phyloP scores from a whole-genome alignment of 768 basidiomycete species.

The Agrocybe pediades region DNA sequence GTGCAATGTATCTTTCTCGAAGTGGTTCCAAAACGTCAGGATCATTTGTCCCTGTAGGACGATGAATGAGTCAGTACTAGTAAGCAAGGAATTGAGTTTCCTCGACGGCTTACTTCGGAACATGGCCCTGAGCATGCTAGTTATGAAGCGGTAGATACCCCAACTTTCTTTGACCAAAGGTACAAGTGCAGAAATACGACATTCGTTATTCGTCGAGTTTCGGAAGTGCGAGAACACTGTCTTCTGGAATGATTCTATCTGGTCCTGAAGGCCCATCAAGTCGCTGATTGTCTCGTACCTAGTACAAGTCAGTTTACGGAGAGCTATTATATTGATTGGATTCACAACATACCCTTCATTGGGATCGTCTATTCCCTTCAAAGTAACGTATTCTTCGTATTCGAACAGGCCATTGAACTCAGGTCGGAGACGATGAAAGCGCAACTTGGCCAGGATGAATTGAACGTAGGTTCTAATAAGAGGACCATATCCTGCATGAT shows the following conservation, averaged over 20 bases:
- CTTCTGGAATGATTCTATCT: constrained; percentile 98
- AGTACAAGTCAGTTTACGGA: constrained; percentile 10
- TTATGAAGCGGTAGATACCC: constrained; percentile 99
- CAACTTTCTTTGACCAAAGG: constrained; percentile 99
- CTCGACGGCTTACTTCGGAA: constrained; percentile 67
- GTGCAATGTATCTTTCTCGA: constrained; percentile 82
- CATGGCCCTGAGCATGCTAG: constrained; percentile 98
- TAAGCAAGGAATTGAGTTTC: constrained; percentile 10
- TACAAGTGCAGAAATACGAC: constrained; percentile 93
- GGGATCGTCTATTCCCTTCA: constrained; percentile 98
- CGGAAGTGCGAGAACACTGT: constrained; percentile 96
- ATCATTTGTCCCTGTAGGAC: constrained; percentile 76
- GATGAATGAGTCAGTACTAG: background rate
- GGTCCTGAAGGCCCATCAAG: constrained; percentile 96
- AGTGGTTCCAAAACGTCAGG: constrained; percentile 89
- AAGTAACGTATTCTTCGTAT: constrained; percentile 96
- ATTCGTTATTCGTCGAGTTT: constrained; percentile 92
- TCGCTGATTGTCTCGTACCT: constrained; percentile 99
- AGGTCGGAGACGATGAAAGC: constrained; percentile 92
- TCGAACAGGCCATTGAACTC: constrained; percentile 99
- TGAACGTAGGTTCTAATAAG: constrained; percentile 96
- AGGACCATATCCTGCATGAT: constrained; percentile 76
- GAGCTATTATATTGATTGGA: background rate
- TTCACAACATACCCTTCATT: constrained; percentile 84
- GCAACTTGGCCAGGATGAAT: constrained; percentile 91